A percentile compares a stretch with the other conserved stretches of the same genome.
Conservation (phyloP, 495 filamentous ascomycete genomes). For the Astrocystis sublimbata region DNA sequence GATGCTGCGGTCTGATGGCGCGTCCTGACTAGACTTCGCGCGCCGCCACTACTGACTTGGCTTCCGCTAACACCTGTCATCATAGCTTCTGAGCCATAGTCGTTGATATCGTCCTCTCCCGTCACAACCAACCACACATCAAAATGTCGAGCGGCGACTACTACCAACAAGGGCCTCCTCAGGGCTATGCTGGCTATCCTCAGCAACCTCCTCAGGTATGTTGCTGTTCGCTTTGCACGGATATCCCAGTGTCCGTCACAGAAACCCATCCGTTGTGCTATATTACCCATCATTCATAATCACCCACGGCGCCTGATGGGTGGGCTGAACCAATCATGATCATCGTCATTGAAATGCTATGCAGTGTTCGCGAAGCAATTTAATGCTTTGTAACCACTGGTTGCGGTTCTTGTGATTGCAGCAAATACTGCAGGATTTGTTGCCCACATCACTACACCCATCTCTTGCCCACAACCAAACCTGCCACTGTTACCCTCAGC, state of each 20-base stretch:
- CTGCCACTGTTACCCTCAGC: background rate
- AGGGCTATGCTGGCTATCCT: constrained; percentile 41
- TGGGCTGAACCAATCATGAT: background rate
- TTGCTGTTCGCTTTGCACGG: constrained; percentile 13
- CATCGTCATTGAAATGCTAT: background rate
- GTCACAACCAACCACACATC: constrained; percentile 10
- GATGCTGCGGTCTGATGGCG: background rate
- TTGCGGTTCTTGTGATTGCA: background rate
- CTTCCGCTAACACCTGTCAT: background rate
- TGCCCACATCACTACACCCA: background rate
- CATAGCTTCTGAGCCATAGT: background rate
- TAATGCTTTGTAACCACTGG: background rate
- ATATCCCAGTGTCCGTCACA: constrained; percentile 26
- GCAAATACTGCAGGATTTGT: background rate
- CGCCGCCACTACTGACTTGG: background rate
- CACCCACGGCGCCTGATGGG: background rate
- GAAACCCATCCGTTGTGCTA: constrained; percentile 16
- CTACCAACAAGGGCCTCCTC: constrained; percentile 42
- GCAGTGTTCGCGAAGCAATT: background rate
- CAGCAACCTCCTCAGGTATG: constrained; percentile 42
- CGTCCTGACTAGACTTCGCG: background rate
- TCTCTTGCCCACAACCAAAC: background rate
- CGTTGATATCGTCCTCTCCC: background rate
- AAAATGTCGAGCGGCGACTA: constrained; percentile 52
- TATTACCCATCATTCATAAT: background rate